Base-by-base conservation (phyloP, 768 basidiomycete species). In the Tylopilus cervinicoccineus region DNA sequence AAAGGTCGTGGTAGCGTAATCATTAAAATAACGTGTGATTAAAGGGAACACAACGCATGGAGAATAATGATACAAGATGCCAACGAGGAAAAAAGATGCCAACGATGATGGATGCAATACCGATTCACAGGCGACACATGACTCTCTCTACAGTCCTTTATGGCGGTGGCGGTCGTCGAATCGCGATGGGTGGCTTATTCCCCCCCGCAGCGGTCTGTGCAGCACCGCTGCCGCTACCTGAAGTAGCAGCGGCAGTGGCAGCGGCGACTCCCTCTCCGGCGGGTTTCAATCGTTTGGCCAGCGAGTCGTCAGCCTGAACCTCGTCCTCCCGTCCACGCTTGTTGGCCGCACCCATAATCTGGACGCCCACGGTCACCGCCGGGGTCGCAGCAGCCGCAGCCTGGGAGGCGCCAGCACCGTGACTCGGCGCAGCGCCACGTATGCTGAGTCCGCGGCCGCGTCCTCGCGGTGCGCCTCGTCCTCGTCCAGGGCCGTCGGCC, bases 281-380 rank as follows among this genome's bases (percentile, higher is more conserved):
- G 40, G 80, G 79, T 60, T 84, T 86, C 44, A 84, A 52, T 37
- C 86, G 78, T 59, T 88, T 87, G 0, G 78, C 81, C 27, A 86
- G 69, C 10, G 83, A 77, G 56, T 82, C 80, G 17, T 82, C 81
- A 0, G n/a, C 62, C 19, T 19, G 58, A 22, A 67, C 62, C 11
- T 70, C 72, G 26, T 81, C 80, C 53, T 88, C 85, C 34, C 84
- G 74, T 28, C 78, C 74, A 23, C 85, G 77, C 55, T 88, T 88
- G 27, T 57, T 68, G 14, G 83, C 81, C 6, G 84, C 84, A 28
- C 84, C 84, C 56, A 80, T 75, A 38, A 85, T 84, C 13, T 77
- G 76, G 33, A 83, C 70, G 9, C 75, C 76, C 7, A 66, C 67
- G 12, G 70, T 57, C 31, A 72, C 40, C 5, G 72, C 54, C 20